Conservation (phyloP, 805 yeast species). For the Cyberlindnera xylosilytica region DNA sequence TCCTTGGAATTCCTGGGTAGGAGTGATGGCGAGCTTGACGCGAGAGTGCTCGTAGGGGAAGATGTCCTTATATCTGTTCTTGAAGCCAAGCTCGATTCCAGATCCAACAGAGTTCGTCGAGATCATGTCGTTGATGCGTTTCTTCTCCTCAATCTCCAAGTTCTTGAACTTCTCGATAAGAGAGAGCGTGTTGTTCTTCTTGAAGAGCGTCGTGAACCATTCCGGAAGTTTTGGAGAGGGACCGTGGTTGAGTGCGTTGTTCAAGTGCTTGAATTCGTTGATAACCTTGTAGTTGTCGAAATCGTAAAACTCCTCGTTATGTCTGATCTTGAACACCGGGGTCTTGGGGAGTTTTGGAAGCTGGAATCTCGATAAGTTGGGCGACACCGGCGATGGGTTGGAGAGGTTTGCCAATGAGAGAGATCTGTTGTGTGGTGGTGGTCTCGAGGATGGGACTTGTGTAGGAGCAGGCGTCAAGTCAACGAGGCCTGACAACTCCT, state of each 20-base stretch:
- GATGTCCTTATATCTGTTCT: slow-evolving; percentile 78
- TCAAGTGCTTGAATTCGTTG: slow-evolving; percentile 22
- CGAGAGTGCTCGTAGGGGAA: slow-evolving; percentile 63
- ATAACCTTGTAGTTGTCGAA: slow-evolving; percentile 19
- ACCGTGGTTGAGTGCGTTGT: slow-evolving; percentile 3
- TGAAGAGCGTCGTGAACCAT: slow-evolving; percentile 45
- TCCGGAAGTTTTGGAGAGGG: slow-evolving; percentile 12
- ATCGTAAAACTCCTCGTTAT: slow-evolving; percentile 48
- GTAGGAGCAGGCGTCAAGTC: slow-evolving; percentile 13
- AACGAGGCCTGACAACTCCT: slow-evolving; percentile 25
- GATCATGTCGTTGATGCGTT: slow-evolving; percentile 49
- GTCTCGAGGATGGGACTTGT: slow-evolving; percentile 2
- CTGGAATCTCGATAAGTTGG: slow-evolving; percentile 44
- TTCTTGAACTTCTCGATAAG: slow-evolving; percentile 52
- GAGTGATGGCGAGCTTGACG: slow-evolving; percentile 34
- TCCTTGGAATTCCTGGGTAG: slow-evolving; percentile 24
- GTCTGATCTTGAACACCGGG: slow-evolving; percentile 46
- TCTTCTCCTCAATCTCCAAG: slow-evolving; percentile 68
- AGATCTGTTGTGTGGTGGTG: slow-evolving; percentile 20
- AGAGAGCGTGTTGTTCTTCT: slow-evolving; percentile 23
- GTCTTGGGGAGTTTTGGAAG: slow-evolving; percentile 42
- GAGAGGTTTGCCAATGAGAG: slow-evolving; percentile 20
- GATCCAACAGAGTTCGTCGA: slow-evolving; percentile 23
- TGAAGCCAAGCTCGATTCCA: slow-evolving; percentile 66
- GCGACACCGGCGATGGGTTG: slow-evolving; percentile 16